Evolutionary conservation across 1,139 yeast genomes (phyloP), one percentile per base, ranked within the genome.

Genomic region (Taphrina flavorubra): DNA sequence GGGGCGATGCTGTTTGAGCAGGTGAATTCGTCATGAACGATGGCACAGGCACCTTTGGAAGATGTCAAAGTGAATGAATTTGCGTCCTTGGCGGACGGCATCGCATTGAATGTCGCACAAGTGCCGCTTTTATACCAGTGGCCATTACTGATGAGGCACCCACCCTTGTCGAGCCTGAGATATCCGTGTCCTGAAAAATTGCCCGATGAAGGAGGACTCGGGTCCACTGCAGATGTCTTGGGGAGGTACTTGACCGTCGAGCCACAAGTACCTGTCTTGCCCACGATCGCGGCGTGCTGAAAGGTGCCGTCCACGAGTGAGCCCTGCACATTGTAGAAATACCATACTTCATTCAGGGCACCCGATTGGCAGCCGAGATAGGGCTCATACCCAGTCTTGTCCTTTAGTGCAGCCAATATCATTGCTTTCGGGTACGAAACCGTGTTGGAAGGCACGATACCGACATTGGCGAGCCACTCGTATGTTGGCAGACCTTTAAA

Each of bases 301-400:
- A 89, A 92, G 31, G 85, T 78, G 68, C 92, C 92, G 46, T 81
- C 80, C 49, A 85, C 80, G 13, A 92, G 82, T 0, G 97, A 86
- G 0, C 98, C 98, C 73, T 84, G 81, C 69, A 92, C 80, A 44
- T 51, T 51, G 51, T 51, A 94, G 79, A 85, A 92, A 79, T 92
- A 94, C 97, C 97, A 92, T 39, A 94, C 84, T 78, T 94, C 97
- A 74, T 87, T 89, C 58, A 94, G 79, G 0, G 91, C 92, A 69
- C 85, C 81, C 62, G 81, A 79, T 77, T 88, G 87, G 80, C 97
- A 92, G 73, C 86, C 86, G 76, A 92, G 85, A 75, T 81, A 87
- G 5, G 90, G 96, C 1, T 83, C 79, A 47, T 83, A 81, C 13
- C 87, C 90, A 36, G 81, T 81, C 74, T 87, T 87, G 49, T 82